Base-by-base conservation (phyloP, 2,329 filamentous ascomycete genomes). In the Penicillium sp. region DNA sequence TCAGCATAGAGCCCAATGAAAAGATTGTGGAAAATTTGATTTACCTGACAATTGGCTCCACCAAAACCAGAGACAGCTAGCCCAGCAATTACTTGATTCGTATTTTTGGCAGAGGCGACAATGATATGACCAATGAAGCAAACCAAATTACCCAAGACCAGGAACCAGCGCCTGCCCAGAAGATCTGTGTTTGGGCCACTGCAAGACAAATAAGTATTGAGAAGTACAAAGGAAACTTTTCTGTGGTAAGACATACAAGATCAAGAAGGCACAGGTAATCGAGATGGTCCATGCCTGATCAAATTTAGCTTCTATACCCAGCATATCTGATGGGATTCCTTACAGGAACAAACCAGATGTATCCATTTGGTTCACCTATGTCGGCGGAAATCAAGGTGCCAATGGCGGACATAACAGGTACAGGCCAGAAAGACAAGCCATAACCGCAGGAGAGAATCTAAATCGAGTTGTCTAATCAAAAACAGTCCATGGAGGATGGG, bases 91-190 rank as follows among this genome's bases (percentile, higher is more conserved):
- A 79, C 55, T 6, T 71, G 55, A 9, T 68, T 75, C 28, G 69
- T 73, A 56, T 63, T 76, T 59, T 73, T 76, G 14, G 76, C 75
- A 1, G 70, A 65, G 5, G 69, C 75, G 14, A 71, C 73, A 3
- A 78, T 59, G 11, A 77, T 70, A 53, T 74, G 69, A 6, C 75
- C 74, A n/a, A 75, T 55, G 46, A 71, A 71, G 33, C 71, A 66
- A 14, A 76, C 60, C 58, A 76, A 61, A 55, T 79, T 79, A 16
- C 77, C 77, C 21, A 70, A 63, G 2, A 78, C 68, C 37, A 79
- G 64, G 59, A 79, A 79, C 75, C 75, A 79, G 28, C 77, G 69
- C 51, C 79, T 73, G 13, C 79, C 78, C 18, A 81, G 72, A 11
- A 80, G 66, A 63, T 81, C 78, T 10, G 75, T 78, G 62, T 80